A percentile compares a stretch with the other conserved stretches of the same genome.
Conservation (phyloP, 768 basidiomycete species). For the Clitopilus hobsonii region DNA sequence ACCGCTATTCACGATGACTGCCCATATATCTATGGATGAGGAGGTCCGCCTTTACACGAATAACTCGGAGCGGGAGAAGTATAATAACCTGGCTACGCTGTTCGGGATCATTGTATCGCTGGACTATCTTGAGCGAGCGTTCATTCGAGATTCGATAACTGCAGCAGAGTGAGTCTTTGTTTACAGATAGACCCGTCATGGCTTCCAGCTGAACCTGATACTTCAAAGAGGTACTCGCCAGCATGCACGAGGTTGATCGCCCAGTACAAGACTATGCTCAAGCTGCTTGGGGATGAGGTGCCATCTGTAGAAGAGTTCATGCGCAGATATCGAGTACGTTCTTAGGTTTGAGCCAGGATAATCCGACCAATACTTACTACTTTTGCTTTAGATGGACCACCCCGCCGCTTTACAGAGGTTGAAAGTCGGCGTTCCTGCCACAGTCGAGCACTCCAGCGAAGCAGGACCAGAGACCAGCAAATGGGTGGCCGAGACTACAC, state of each 20-base stretch:
- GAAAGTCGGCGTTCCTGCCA: constrained; percentile 92
- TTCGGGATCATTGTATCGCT: constrained; percentile 89
- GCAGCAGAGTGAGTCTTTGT: constrained; percentile 73
- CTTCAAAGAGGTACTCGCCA: constrained; percentile 83
- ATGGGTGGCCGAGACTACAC: constrained; percentile 97
- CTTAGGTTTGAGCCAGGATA: too few species aligned
- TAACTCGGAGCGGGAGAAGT: constrained; percentile 86
- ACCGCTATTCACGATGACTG: constrained; percentile 5
- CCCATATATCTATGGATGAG: constrained; percentile 66
- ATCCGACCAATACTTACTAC: too few species aligned
- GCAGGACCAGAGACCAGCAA: constrained; percentile 91
- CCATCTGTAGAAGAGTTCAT: constrained; percentile 88
- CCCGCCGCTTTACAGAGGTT: constrained; percentile 90
- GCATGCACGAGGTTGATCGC: constrained; percentile 92
- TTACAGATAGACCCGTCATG: not conserved
- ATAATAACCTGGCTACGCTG: constrained; percentile 82
- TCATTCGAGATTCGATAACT: constrained; percentile 88
- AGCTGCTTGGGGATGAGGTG: constrained; percentile 88
- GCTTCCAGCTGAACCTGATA: constrained; percentile 18
- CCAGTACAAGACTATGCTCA: constrained; percentile 96
- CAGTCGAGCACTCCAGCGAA: constrained; percentile 92
- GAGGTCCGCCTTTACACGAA: constrained; percentile 85
- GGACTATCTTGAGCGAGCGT: constrained; percentile 94
- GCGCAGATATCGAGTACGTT: constrained; percentile 73
- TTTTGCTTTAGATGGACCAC: constrained; percentile 71